phyloP scores from a whole-genome alignment of 164 flowering plant genomes.

The Sextonia rubra region DNA sequence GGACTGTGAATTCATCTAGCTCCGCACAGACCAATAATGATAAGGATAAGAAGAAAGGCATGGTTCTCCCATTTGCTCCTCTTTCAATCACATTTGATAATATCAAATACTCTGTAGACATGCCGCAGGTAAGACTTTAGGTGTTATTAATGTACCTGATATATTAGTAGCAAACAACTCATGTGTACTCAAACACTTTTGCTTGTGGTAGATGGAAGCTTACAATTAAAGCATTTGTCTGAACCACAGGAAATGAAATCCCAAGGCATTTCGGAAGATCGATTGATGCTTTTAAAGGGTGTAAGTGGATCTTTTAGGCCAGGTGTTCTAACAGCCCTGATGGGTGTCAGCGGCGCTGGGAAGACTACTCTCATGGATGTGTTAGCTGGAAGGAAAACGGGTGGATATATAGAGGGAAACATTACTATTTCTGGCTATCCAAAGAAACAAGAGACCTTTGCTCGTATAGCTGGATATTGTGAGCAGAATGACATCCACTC shows the following conservation, averaged over 20 bases:
- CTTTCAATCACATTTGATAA: slow-evolving; percentile 41
- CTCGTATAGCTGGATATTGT: slow-evolving; percentile 38
- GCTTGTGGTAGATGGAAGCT: too few relatives aligned
- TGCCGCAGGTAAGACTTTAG: slow-evolving; percentile 35
- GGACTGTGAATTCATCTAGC: not conserved
- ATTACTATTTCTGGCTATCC: slow-evolving; percentile 25
- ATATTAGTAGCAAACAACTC: too few relatives aligned
- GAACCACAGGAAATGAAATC: slow-evolving; percentile 50
- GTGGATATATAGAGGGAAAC: slow-evolving; percentile 29
- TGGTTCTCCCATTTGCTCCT: slow-evolving; percentile 52
- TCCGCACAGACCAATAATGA: slow-evolving; percentile 1
- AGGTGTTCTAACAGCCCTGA: slow-evolving; percentile 64
- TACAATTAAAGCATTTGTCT: not conserved
- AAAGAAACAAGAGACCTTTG: slow-evolving; percentile 35
- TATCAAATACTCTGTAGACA: slow-evolving; percentile 42
- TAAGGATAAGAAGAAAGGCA: slow-evolving; percentile 25
- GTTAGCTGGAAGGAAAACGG: slow-evolving; percentile 50
- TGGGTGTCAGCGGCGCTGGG: slow-evolving; percentile 80
- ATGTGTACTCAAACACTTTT: not conserved
- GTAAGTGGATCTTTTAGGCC: slow-evolving; percentile 72
- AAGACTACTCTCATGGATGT: slow-evolving; percentile 74
- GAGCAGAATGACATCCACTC: slow-evolving; percentile 34
- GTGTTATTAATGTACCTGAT: too few relatives aligned
- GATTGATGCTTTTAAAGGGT: slow-evolving; percentile 44
- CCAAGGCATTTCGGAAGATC: slow-evolving; percentile 47